Evolutionary conservation across 1,139 yeast genomes (phyloP).

Genomic region (Lodderomyces theae): DNA sequence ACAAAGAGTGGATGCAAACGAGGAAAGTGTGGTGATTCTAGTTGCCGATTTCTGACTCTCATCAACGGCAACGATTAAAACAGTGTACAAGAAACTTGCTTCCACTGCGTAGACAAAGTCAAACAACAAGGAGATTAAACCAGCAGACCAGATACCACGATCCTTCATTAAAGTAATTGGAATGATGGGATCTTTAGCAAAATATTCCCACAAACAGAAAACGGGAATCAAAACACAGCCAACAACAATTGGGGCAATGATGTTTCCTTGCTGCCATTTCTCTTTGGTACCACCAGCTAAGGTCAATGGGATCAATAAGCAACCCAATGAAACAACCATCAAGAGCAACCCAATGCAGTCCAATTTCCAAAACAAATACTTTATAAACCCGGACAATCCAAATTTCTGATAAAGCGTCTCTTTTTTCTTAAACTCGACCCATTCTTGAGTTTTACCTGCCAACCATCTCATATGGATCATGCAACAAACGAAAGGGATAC

Average conservation of each 20-base stretch:
- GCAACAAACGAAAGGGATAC: constrained; percentile 31
- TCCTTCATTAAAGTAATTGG: constrained; percentile 33
- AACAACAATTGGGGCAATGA: constrained; percentile 36
- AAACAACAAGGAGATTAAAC: constrained; percentile 28
- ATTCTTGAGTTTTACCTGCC: constrained; percentile 35
- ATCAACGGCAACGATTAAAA: constrained; percentile 34
- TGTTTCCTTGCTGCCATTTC: constrained; percentile 30
- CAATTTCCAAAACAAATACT: constrained; percentile 32
- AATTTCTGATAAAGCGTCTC: constrained; percentile 24
- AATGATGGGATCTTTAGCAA: constrained; percentile 31
- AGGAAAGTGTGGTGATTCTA: constrained; percentile 30
- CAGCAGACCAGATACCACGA: constrained; percentile 37
- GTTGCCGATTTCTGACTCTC: constrained; percentile 34
- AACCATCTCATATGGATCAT: constrained; percentile 33
- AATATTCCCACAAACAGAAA: constrained; percentile 32
- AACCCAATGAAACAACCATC: constrained; percentile 31
- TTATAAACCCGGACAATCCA: constrained; percentile 22
- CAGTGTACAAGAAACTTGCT: constrained; percentile 32
- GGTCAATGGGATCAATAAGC: constrained; percentile 39
- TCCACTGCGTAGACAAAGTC: constrained; percentile 32
- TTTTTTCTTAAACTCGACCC: constrained; percentile 26
- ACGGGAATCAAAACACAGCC: constrained; percentile 36
- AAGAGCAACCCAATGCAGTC: constrained; percentile 35
- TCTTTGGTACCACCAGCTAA: constrained; percentile 32
- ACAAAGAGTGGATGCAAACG: constrained; percentile 33